phyloP scores from a whole-genome alignment of 257 asterid genomes.

The Ilex aquifolium region DNA sequence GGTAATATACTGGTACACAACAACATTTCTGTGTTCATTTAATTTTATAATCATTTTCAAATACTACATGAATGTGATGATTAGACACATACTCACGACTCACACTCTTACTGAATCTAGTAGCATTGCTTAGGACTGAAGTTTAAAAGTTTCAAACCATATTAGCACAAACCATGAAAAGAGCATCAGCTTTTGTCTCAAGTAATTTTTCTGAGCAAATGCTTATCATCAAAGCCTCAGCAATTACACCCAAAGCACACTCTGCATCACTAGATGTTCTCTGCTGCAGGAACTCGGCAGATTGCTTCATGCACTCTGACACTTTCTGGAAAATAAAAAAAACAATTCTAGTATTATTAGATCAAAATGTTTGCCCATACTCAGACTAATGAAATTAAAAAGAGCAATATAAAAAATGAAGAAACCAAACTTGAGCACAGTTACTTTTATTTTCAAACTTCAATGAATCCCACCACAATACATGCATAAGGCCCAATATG shows the following conservation, averaged over 20 bases:
- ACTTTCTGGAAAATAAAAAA: constrained; percentile 50
- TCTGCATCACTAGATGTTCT: constrained; percentile 52
- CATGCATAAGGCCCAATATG: too few relatives aligned
- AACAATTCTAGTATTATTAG: constrained; percentile 1
- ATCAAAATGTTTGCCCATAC: constrained; percentile 1
- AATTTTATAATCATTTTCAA: too few relatives aligned
- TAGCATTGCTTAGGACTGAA: constrained; percentile 1
- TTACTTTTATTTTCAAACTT: too few relatives aligned
- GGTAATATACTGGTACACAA: too few relatives aligned
- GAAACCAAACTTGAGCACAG: too few relatives aligned
- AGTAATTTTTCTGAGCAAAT: constrained; percentile 56
- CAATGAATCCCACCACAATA: too few relatives aligned
- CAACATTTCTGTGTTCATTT: too few relatives aligned
- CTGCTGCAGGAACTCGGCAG: constrained; percentile 48
- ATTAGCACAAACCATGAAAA: constrained; percentile 59
- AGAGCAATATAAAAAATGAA: too few relatives aligned
- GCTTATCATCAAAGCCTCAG: constrained; percentile 74
- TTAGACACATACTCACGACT: too few relatives aligned
- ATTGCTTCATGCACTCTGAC: constrained; percentile 52
- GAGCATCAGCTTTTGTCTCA: constrained; percentile 79
- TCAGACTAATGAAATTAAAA: not conserved
- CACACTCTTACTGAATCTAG: too few relatives aligned
- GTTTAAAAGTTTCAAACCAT: constrained; percentile 21
- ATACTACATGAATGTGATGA: too few relatives aligned
- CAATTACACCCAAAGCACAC: constrained; percentile 51